Base-by-base conservation (phyloP, 2,329 filamentous ascomycete species). In the Stagonosporopsis vannaccii region DNA sequence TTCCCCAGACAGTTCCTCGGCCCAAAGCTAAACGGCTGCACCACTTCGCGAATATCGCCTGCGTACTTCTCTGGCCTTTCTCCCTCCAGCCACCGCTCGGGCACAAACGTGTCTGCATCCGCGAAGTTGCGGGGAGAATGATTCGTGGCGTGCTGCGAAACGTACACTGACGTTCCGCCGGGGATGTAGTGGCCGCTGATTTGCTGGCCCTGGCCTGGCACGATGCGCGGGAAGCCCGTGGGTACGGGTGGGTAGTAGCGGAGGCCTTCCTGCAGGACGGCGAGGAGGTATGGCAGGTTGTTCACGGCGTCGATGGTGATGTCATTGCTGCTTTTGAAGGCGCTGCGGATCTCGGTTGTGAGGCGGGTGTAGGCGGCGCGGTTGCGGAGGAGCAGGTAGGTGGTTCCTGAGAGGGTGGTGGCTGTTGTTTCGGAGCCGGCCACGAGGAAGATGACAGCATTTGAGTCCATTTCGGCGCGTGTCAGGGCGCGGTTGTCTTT, bases 391-490 rank as follows among this genome's bases (percentile, higher is more conserved):
- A 84, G 67, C 0, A 78, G 68, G 48, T 75, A 82, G 0, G 78
- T 79, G 0, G 71, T 65, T 1, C 80, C 80, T 0, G 72, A 66
- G 2, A 83, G 65, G 2, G 76, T 64, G 0, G 80, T 80, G 0
- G 80, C 80, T 0, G 79, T 82, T 0, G 81, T 82, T 50, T 82
- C 80, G 4, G 72, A 76, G 0, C 80, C 81, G 0, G 77, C 80
- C 2, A 75, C 52, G 6, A 80, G 67, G 35, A 80, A 66, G 1
- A 72, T 45, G 4, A 66, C 53, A 1, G 71, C 63, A 36, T 75
- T 78, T 3, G 63, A 46, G 36, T 74, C 64, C 37, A 81, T 74
- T 42, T 80, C 77, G 1, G 53, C 62, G 9, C 59, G 54, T 0
- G 64, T 61, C 13, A 75, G 4, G 0, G 56, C 57, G 22, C 64